Evolutionary conservation across 2,329 filamentous ascomycete genomes (phyloP).

Genomic region (Akanthomyces dipterigenus): DNA sequence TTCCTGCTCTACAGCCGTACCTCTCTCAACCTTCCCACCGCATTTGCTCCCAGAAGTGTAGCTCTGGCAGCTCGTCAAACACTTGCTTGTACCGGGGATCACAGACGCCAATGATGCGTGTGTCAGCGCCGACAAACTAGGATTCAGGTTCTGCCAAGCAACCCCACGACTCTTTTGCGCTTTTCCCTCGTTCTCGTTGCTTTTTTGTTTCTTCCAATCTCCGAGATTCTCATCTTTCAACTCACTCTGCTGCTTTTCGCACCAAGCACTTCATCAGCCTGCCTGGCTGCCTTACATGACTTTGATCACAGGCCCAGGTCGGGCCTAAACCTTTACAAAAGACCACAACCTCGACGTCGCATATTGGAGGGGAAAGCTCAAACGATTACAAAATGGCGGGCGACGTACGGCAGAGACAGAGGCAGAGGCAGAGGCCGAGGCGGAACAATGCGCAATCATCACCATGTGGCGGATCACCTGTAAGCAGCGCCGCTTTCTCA

Average conservation of each 20-base stretch:
- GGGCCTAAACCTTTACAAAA: not conserved
- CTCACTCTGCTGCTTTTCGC: not conserved
- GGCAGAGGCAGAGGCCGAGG: no score
- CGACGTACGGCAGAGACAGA: not conserved
- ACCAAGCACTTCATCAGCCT: not conserved
- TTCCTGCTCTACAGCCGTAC: not conserved
- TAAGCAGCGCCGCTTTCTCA: not conserved
- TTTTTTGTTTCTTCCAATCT: not conserved
- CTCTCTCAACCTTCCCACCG: not conserved
- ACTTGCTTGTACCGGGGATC: not conserved
- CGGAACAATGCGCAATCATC: not conserved
- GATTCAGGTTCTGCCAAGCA: slow-evolving; percentile 6
- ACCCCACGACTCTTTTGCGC: not conserved
- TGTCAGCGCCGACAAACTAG: slow-evolving; percentile 8
- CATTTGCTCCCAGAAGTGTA: not conserved
- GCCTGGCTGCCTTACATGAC: not conserved
- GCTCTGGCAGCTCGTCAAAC: slow-evolving; percentile 8
- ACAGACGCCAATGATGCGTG: slow-evolving; percentile 1
- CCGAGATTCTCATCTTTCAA: not conserved
- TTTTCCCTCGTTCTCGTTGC: not conserved
- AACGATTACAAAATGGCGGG: not conserved
- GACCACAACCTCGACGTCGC: not conserved
- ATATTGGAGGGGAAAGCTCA: not conserved
- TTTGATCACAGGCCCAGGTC: not conserved
- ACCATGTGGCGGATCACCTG: not conserved